Evolutionary conservation across 257 asterid species (phyloP).

Genomic region (Galeopsis tetrahit): DNA sequence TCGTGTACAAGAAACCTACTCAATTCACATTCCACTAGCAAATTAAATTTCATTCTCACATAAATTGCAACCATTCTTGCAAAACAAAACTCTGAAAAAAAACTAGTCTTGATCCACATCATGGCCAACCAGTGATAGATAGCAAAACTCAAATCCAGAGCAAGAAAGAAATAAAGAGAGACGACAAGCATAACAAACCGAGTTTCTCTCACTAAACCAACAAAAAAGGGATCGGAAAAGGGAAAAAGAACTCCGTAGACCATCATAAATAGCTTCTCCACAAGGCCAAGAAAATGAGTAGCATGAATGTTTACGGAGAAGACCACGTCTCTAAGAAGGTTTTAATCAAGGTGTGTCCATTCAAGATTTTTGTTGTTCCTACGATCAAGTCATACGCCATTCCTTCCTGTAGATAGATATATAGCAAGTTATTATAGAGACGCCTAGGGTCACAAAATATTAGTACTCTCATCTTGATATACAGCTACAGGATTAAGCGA

Average conservation of each 20-base stretch:
- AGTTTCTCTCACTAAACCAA: neutral
- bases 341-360: slow-evolving; percentile 69
- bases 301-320: slow-evolving; percentile 24
- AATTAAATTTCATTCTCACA: neutral
- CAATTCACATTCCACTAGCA: neutral
- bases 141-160: neutral
- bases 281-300: neutral
- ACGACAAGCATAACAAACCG: neutral
- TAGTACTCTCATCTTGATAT: neutral
- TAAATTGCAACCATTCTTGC: neutral
- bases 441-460: neutral
- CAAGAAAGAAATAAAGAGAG: too few relatives aligned
- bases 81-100: too few relatives aligned
- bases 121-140: too few relatives aligned
- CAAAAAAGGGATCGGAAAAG: neutral
- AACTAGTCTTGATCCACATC: too few relatives aligned
- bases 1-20: too few relatives aligned
- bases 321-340: slow-evolving; percentile 63
- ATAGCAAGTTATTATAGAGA: neutral
- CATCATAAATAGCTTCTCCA: neutral
- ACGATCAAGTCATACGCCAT: slow-evolving; percentile 84
- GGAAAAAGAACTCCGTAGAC: neutral
- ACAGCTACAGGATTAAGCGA: neutral
- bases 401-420: slow-evolving; percentile 69
- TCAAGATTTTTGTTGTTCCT: slow-evolving; percentile 81